Evolutionary conservation across 805 yeast genomes (phyloP).

Genomic region (Blastobotrys peoriensis): DNA sequence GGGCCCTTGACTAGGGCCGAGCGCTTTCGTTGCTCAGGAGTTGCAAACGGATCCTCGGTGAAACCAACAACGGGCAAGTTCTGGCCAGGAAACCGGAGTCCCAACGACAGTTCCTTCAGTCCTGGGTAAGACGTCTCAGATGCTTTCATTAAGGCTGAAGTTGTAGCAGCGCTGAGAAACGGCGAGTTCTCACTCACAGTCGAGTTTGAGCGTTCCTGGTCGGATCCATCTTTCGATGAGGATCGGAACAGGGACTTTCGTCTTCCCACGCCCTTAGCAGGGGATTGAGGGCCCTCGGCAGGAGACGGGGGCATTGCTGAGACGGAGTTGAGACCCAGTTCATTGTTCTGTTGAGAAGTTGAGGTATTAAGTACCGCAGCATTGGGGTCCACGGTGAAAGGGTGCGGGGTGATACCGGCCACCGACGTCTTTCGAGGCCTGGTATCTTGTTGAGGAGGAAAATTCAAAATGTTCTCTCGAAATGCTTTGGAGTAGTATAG

Average conservation of each 20-base stretch:
- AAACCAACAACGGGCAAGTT: conserved; percentile 42
- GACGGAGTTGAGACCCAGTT: conserved; percentile 7
- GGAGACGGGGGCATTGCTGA: not conserved
- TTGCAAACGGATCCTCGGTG: conserved; percentile 37
- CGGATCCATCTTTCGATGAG: conserved; percentile 1
- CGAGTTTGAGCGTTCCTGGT: not conserved
- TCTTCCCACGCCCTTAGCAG: conserved; percentile 1
- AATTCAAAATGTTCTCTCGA: conserved; percentile 47
- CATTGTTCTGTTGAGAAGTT: conserved; percentile 3
- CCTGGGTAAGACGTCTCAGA: conserved; percentile 12
- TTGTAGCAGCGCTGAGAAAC: not conserved
- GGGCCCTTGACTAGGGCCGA: conserved; percentile 79
- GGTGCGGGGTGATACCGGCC: conserved; percentile 31
- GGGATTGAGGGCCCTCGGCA: conserved; percentile 6
- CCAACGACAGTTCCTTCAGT: conserved; percentile 32
- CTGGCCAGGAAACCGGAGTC: conserved; percentile 37
- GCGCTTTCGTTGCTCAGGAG: conserved; percentile 69
- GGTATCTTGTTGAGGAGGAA: conserved; percentile 32
- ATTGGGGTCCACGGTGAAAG: conserved; percentile 26
- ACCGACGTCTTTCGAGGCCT: conserved; percentile 34
- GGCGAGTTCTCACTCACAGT: not conserved
- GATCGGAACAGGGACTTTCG: conserved; percentile 9
- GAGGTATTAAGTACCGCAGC: conserved; percentile 14
- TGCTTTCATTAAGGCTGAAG: not conserved
- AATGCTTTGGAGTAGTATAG: conserved; percentile 69